Percentiles rank a stretch among this genome's conserved stretches.
Conservation (phyloP, 169 alveolate genomes). For the Plasmodium chabaudi region DNA sequence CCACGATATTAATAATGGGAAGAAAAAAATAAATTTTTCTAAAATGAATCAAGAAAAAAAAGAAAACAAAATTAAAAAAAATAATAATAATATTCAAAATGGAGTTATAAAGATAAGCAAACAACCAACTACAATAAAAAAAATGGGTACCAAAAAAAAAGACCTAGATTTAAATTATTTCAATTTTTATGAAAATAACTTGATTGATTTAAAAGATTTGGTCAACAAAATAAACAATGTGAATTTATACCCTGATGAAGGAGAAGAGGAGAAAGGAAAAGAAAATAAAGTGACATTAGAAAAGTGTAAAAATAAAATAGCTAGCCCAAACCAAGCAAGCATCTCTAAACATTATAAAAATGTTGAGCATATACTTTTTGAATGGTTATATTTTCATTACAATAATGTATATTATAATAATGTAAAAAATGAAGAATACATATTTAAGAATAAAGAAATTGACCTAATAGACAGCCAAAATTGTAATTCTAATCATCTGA, state of each 20-base stretch:
- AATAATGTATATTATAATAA: slow-evolving; percentile 36
- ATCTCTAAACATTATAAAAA: slow-evolving; percentile 4
- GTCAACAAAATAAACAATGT: slow-evolving; percentile 20
- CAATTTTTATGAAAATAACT: slow-evolving; percentile 71
- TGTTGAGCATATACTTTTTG: slow-evolving; percentile 44
- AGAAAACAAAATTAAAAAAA: neutral
- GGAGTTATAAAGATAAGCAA: neutral
- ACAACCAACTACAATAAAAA: slow-evolving; percentile 4
- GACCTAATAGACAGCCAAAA: neutral
- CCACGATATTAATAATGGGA: neutral
- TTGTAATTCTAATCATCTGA: neutral
- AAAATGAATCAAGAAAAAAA: neutral
- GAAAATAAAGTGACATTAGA: neutral
- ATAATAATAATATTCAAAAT: neutral
- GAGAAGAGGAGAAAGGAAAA: neutral
- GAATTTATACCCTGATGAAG: neutral
- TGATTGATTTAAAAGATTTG: slow-evolving; percentile 47
- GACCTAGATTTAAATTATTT: slow-evolving; percentile 15
- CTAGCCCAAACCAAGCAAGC: neutral
- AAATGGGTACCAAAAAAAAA: neutral
- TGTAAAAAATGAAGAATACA: slow-evolving; percentile 18
- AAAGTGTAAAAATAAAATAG: neutral
- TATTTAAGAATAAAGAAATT: slow-evolving; percentile 8
- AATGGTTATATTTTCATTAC: slow-evolving; percentile 74
- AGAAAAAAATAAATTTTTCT: neutral